Evolutionary conservation across 148 eudicot species (phyloP).

Genomic region (Talinum fruticosum): DNA sequence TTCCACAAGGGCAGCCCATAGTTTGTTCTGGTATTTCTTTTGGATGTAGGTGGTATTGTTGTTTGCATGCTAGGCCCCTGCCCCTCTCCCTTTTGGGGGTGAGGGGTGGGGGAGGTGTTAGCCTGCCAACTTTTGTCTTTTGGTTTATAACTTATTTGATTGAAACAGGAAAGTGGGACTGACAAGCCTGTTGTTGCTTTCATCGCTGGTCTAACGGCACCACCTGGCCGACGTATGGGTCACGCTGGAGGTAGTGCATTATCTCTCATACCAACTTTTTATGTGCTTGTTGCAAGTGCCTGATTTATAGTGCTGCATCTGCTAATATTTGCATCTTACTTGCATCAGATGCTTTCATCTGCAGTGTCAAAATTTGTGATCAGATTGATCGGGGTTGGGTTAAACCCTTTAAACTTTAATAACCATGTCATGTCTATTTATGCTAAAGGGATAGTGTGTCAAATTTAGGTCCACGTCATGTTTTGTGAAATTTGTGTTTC

Average conservation of each 20-base stretch:
- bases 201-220: conserved; percentile 98
- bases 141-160: not conserved
- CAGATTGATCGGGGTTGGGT: not conserved
- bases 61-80: not conserved
- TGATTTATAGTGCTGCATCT: not conserved
- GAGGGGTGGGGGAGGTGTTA: not conserved
- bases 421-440: not conserved
- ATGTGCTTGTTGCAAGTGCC: not conserved
- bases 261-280: not conserved
- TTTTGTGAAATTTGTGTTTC: no score
- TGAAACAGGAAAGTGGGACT: conserved; percentile 92
- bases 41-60: not conserved
- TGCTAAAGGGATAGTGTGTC: no score
- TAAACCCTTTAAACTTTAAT: not conserved
- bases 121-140: not conserved
- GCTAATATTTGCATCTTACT: not conserved
- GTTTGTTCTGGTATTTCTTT: not conserved
- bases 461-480: no score
- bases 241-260: conserved; percentile 89
- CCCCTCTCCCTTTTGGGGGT: not conserved
- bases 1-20: no score
- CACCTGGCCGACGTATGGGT: conserved; percentile 98
- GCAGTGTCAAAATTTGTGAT: not conserved
- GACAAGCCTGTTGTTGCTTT: conserved; percentile 93
- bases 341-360: not conserved